A percentile compares a stretch with the other conserved stretches of the same genome.
Conservation (phyloP, 2,329 filamentous ascomycete genomes). For the Botrytis pseudocinerea region DNA sequence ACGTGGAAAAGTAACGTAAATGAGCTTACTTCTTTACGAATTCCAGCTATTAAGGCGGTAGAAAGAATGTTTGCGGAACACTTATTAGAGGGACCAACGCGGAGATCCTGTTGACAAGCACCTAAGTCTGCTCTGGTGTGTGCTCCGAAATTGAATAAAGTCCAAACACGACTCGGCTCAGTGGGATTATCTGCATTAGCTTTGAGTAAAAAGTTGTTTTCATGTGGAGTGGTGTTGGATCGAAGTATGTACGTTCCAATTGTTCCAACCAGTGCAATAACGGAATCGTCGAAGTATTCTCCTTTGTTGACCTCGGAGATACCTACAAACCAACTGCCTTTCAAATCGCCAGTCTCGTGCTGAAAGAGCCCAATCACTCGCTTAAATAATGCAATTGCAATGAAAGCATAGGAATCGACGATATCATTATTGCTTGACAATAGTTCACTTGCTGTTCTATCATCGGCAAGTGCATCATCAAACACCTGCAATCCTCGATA, state of each 20-base stretch:
- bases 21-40: constrained; percentile 31
- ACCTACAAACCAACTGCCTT: constrained; percentile 24
- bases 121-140: constrained; percentile 10
- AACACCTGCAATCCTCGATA: constrained; percentile 32
- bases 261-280: constrained; percentile 29
- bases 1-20: not conserved
- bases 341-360: constrained; percentile 11
- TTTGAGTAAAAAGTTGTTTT: constrained; percentile 28
- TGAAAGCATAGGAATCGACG: constrained; percentile 29
- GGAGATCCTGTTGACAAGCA: constrained; percentile 20
- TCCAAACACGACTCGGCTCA: constrained; percentile 23
- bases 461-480: constrained; percentile 30
- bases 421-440: constrained; percentile 5
- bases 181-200: constrained; percentile 12
- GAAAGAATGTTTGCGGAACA: constrained; percentile 23
- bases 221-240: constrained; percentile 27
- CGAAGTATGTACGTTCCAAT: constrained; percentile 30
- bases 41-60: constrained; percentile 31
- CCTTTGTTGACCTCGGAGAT: constrained; percentile 16
- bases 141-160: constrained; percentile 21
- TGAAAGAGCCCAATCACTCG: constrained; percentile 25
- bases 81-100: constrained; percentile 18
- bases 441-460: not conserved
- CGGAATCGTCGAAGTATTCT: constrained; percentile 15
- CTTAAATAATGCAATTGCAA: constrained; percentile 29